Base-by-base conservation (phyloP, 352 stramenopile genomes). In the Phytophthora pseudosyringae region DNA sequence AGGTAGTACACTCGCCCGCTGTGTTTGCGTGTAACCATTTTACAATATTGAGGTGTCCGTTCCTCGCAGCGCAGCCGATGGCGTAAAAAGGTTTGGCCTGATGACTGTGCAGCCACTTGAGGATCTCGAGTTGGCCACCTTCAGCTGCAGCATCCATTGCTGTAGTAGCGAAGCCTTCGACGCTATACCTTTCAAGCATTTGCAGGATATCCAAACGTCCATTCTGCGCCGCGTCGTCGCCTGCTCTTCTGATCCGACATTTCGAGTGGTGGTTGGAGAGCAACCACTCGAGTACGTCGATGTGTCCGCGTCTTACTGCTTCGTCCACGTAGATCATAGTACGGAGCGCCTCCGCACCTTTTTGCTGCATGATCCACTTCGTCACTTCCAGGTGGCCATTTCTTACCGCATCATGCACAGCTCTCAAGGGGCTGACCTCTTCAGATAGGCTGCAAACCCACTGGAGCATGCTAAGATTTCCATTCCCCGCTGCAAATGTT, bases 21-120 rank as follows among this genome's bases (percentile, higher is more conserved):
- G 44, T 69, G 13, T 63, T 55, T 8, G 41, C 28, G 12, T 68
- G 51, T 8, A 68, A 44, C 60, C 60, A 68, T 31, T 68, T 18
- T 1, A 68, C 51, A 26, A 58, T 32, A 41, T 46, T 28, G 2
- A 68, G 21, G 16, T 41, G 38, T 10, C 60, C 60, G 28, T 57
- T 62, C 29, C 43, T 48, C 1, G 60, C 60, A 28, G 60, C 60
- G 35, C n/a, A 13, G 43, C 52, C 31, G 15, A 52, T 52, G 10
- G 46, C 18, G 21, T 21, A 21, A 21, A 21, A 21, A 21, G 21
- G 21, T 21, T 25, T 43, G 18, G 1, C 15, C 39, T 36, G n/a
- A 31, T 25, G 35, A 4, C 35, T 49, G 40, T 48, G 51, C n/a
- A 59, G n/a, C 45, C 47, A 64, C 5, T 64, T 63, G 0, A 69